These are phyloP conservation scores for Cryomyces antarcticus DNA, from an alignment of 495 filamentous ascomycete genomes.

Conservation along the genomic window DNA sequence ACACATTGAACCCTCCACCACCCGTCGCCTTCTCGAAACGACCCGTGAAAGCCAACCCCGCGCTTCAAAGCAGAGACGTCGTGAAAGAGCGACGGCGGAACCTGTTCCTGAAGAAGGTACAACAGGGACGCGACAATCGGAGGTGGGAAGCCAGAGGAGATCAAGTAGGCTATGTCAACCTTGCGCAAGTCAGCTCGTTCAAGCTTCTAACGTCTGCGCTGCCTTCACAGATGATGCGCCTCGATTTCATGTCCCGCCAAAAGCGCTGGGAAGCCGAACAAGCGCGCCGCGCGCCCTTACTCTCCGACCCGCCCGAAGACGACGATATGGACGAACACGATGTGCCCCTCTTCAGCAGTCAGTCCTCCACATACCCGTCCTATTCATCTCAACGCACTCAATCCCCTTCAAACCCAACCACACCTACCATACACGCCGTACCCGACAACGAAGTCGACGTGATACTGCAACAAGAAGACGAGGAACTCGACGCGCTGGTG, in stretches of 20 bases:
- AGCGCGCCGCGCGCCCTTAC: conserved; percentile 14
- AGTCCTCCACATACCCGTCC: conserved; percentile 14
- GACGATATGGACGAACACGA: conserved; percentile 20
- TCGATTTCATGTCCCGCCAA: conserved; percentile 25
- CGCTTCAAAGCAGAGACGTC: conserved; percentile 19
- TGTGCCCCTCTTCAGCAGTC: conserved; percentile 7
- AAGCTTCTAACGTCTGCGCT: not conserved
- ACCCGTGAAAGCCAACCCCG: conserved; percentile 15
- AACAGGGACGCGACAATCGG: conserved; percentile 44
- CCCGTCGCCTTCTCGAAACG: conserved; percentile 11
- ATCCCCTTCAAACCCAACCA: not conserved
- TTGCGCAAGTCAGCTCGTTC: not conserved
- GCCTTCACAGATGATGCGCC: conserved; percentile 22
- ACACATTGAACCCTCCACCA: conserved; percentile 2
- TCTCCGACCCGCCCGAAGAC: conserved; percentile 17
- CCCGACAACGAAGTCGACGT: conserved; percentile 22
- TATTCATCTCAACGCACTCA: conserved; percentile 2
- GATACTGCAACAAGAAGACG: conserved; percentile 32
- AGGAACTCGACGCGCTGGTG: conserved; percentile 37
- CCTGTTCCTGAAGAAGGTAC: conserved; percentile 61
- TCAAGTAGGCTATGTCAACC: conserved; percentile 31
- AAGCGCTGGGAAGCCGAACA: conserved; percentile 26
- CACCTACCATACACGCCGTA: conserved; percentile 18
- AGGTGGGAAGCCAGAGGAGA: conserved; percentile 49
- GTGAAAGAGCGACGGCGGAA: conserved; percentile 33